Evolutionary conservation across 768 basidiomycete species (phyloP).

Genomic region (Daedaleopsis nitida): DNA sequence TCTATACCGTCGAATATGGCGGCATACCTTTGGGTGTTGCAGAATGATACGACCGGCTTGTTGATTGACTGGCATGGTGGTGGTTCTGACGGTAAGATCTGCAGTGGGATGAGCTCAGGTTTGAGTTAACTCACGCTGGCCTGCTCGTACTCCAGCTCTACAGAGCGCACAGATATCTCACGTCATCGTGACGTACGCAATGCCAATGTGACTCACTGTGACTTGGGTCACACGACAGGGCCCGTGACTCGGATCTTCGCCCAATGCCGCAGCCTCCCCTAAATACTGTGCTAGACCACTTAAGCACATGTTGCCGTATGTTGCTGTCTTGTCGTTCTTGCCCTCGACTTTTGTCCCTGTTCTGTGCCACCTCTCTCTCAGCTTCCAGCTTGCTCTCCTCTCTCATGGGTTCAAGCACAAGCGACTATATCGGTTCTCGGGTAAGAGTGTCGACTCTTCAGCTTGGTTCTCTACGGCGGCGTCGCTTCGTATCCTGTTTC

Average conservation of each 20-base stretch:
- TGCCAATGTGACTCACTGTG: not conserved
- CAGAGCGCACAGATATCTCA: not conserved
- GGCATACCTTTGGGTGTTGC: conserved; percentile 61
- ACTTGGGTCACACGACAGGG: not conserved
- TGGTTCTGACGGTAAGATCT: not conserved
- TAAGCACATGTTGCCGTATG: too few species aligned
- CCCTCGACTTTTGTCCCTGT: not conserved
- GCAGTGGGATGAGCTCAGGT: not conserved
- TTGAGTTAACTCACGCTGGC: too few species aligned
- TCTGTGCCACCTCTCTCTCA: not conserved
- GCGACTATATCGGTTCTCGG: not conserved
- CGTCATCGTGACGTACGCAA: conserved; percentile 2
- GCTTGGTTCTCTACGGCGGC: not conserved
- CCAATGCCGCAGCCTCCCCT: conserved; percentile 17
- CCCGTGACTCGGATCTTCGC: not conserved
- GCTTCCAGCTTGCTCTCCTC: not conserved
- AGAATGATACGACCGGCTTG: conserved; percentile 47
- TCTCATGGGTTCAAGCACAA: not conserved
- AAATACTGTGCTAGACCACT: not conserved
- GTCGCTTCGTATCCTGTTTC: not conserved
- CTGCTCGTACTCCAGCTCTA: too few species aligned
- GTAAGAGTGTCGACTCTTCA: not conserved
- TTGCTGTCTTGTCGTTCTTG: too few species aligned
- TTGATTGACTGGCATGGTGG: conserved; percentile 58
- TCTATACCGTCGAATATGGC: not conserved